Base-by-base conservation (phyloP, 768 basidiomycete species). In the Coprinellus aureogranulatus region DNA sequence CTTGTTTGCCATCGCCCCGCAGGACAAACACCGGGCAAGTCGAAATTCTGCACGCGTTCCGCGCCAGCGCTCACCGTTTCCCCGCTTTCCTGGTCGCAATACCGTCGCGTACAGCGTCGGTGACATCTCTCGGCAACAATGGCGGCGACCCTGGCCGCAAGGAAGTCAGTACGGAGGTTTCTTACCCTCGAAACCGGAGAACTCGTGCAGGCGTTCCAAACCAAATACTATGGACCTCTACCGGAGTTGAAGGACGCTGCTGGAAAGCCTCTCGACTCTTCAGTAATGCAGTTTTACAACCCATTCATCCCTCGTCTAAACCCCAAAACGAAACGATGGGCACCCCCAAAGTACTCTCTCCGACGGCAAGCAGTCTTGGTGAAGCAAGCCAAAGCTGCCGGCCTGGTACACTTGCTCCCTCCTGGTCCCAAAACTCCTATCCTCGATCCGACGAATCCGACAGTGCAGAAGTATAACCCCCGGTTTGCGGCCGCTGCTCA, bases 351-450 rank as follows among this genome's bases (percentile, higher is more conserved):
- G 59, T 87, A 88, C 63, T 92, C 90, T 4, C 71, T 88, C 25
- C 83, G 92, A 20, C 82, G 83, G 31, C 91, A 94, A 69, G 89
- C 88, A 11, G 88, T 89, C 41, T 77, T 94, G 34, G 75, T 92
- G 48, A 92, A 90, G 74, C 79, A 78, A 51, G 92, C 92, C 3
- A 81, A 81, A 58, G 71, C 71, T 23, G 72, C 75, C 22, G 80
- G 78, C 31, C 75, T 76, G 40, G 67, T 87, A 44, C 77, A 85
- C 39, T 69, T 89, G 6, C 76, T 94, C 4, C 91, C 91, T 0
- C 81, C 85, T 1, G 81, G 91, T 1, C 84, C 82, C 1, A 92
- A 92, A 75, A 65, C 40, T 22, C 63, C 61, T 22, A 47, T 61
- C 22, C 31, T 59, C 42, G 57, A 59, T 31, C 57, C 50, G 2